phyloP scores from a whole-genome alignment of 78 protist genomes.

The Creolimax fragrantissima region DNA sequence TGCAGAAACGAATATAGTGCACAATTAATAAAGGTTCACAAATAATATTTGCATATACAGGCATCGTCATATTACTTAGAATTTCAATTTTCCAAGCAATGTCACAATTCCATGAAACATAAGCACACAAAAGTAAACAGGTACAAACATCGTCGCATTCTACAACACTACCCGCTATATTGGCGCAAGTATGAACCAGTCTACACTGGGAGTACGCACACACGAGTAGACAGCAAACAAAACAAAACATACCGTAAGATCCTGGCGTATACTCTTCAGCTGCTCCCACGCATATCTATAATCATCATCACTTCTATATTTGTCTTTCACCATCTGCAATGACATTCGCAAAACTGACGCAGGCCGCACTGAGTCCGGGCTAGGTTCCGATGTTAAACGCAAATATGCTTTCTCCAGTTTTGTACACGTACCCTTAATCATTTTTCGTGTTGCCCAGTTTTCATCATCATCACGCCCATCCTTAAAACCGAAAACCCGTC shows the following conservation, averaged over 20 bases:
- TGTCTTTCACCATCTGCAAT: background rate
- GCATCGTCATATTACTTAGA: background rate
- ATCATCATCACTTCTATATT: background rate
- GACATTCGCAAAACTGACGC: background rate
- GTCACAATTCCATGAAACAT: background rate
- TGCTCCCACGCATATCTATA: slow-evolving; percentile 28
- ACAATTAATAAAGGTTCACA: background rate
- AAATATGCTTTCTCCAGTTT: background rate
- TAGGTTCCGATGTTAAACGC: background rate
- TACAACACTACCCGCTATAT: background rate
- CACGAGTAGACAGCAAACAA: background rate
- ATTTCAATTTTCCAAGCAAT: background rate
- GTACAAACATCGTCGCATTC: background rate
- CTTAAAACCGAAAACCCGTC: too few species aligned
- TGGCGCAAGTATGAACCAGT: background rate
- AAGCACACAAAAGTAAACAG: background rate
- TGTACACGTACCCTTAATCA: background rate
- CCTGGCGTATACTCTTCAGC: slow-evolving; percentile 46
- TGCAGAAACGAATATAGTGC: background rate
- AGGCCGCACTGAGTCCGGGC: slow-evolving; percentile 5
- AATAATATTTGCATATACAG: background rate
- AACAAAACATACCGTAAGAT: slow-evolving; percentile 6
- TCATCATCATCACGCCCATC: too few species aligned
- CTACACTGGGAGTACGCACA: background rate
- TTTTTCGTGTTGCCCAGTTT: too few species aligned